These are phyloP conservation scores for Fusarium tupiense DNA, from an alignment of 2,329 filamentous ascomycete genomes.

Conservation along the genomic window DNA sequence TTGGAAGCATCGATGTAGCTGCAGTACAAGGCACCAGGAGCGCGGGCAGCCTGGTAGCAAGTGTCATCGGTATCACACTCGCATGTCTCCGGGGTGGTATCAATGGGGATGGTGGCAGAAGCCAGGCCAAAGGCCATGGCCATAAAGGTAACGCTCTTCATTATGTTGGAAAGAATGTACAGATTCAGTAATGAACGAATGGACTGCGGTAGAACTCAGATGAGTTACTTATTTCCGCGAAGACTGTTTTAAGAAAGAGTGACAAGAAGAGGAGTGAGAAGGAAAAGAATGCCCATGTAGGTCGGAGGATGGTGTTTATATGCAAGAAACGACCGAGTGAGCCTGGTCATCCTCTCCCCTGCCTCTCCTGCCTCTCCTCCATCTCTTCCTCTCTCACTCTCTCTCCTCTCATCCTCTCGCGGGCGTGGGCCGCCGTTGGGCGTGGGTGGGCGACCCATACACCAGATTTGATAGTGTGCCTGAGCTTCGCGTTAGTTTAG, in stretches of 20 bases:
- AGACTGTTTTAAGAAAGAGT: constrained; percentile 29
- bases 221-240: constrained; percentile 39
- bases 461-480: constrained; percentile 24
- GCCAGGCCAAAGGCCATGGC: constrained; percentile 46
- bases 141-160: constrained; percentile 48
- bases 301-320: constrained; percentile 37
- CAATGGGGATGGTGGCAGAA: background rate
- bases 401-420: constrained; percentile 7
- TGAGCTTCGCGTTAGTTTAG: constrained; percentile 27
- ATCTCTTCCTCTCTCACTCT: background rate
- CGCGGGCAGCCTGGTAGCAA: constrained; percentile 9
- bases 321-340: constrained; percentile 18
- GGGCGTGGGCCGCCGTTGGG: constrained; percentile 16
- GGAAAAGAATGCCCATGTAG: background rate
- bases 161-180: constrained; percentile 43
- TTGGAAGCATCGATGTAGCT: too few species aligned
- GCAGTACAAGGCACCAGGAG: too few species aligned
- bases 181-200: constrained; percentile 43
- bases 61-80: constrained; percentile 4
- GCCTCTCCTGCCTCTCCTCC: constrained; percentile 10
- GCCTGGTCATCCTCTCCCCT: constrained; percentile 13
- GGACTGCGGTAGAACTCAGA: constrained; percentile 39
- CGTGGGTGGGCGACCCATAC: constrained; percentile 15
- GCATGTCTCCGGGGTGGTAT: background rate
- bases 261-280: constrained; percentile 23